A percentile compares a stretch with the other conserved stretches of the same genome.
phyloP scores from a whole-genome alignment of 768 basidiomycete genomes.

The Trametes cingulata region DNA sequence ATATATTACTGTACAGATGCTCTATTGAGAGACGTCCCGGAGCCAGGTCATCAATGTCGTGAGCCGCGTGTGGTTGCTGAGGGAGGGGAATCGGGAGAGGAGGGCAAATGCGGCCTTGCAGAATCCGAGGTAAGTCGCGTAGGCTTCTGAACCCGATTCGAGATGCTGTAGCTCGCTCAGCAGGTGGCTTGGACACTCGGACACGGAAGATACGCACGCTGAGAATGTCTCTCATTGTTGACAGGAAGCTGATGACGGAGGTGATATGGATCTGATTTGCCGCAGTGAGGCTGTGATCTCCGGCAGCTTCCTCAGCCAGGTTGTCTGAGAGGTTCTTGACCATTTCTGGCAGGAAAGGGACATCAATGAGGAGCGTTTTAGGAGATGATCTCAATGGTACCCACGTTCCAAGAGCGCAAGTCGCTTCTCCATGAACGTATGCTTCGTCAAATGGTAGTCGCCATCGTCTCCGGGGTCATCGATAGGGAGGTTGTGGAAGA shows the following conservation, averaged over 20 bases:
- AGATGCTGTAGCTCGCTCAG: background rate
- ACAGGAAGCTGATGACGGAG: constrained; percentile 47
- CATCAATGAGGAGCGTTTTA: background rate
- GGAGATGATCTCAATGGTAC: constrained; percentile 17
- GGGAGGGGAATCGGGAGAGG: constrained; percentile 8
- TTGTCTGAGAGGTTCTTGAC: constrained; percentile 43
- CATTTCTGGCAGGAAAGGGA: constrained; percentile 39
- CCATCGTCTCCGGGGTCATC: constrained; percentile 12
- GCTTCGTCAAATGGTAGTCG: constrained; percentile 27
- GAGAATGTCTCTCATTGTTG: constrained; percentile 50
- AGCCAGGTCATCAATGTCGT: constrained; percentile 9
- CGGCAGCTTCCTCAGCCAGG: constrained; percentile 34
- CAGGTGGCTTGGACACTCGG: background rate
- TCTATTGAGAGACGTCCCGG: constrained; percentile 1
- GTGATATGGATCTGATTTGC: constrained; percentile 43
- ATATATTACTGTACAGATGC: background rate
- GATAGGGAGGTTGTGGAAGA: constrained; percentile 41
- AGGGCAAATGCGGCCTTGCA: constrained; percentile 11
- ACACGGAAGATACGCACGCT: too few species aligned
- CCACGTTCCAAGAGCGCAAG: constrained; percentile 41
- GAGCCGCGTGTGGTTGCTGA: constrained; percentile 16
- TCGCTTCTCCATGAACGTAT: constrained; percentile 36
- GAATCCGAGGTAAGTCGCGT: constrained; percentile 9
- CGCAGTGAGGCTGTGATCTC: constrained; percentile 27
- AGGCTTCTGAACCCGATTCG: background rate